Conservation (phyloP, 257 asterid genomes). For the Lithospermum erythrorhizon region DNA sequence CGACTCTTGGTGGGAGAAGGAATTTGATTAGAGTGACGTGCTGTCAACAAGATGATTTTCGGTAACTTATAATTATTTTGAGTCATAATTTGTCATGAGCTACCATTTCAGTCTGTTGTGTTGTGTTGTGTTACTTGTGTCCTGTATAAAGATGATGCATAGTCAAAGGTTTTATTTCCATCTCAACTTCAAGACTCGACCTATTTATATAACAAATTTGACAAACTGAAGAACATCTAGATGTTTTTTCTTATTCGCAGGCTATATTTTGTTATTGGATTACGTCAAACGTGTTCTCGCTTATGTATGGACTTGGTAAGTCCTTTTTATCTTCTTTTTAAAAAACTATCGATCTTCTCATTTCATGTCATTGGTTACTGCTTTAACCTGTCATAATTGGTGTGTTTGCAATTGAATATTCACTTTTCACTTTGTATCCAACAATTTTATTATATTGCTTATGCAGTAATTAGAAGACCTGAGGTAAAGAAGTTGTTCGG, state of each 20-base stretch:
- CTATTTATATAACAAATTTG: no score
- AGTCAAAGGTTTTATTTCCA: no score
- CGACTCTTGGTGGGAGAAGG: no score
- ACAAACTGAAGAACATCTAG: not conserved
- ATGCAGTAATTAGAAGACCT: constrained; percentile 51
- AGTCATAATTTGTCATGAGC: no score
- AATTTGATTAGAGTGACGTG: no score
- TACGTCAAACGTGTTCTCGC: constrained; percentile 77
- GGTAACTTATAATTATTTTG: no score
- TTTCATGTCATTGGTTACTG: no score
- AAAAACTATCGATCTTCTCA: not conserved
- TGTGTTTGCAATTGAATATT: constrained; percentile 1
- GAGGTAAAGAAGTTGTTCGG: constrained; percentile 53
- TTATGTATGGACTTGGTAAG: constrained; percentile 69
- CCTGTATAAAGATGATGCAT: no score
- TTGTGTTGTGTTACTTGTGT: no score
- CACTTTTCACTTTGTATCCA: not conserved
- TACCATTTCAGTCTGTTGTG: no score
- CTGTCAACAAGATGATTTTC: no score
- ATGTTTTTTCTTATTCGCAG: constrained; percentile 29
- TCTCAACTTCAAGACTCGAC: no score
- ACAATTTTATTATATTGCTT: constrained; percentile 5
- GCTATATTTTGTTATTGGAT: constrained; percentile 90
- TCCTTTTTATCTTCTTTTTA: constrained; percentile 2
- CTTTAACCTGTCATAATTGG: not conserved